phyloP scores from a whole-genome alignment of 352 stramenopile genomes.

The Peronospora belbahrii region DNA sequence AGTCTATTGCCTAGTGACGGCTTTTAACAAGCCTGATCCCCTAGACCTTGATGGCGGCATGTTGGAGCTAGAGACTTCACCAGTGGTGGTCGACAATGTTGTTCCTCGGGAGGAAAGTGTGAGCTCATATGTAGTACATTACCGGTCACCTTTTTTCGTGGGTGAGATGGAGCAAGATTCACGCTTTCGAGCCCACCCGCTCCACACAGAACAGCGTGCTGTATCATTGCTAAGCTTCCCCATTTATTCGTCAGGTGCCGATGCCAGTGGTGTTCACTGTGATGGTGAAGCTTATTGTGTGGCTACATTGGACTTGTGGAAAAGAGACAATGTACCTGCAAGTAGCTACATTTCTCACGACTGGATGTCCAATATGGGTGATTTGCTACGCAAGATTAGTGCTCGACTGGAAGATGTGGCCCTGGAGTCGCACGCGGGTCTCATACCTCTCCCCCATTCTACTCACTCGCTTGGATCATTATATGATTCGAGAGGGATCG shows the following conservation, averaged over 20 bases:
- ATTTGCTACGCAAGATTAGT: constrained; percentile 33
- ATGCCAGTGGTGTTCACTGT: constrained; percentile 1
- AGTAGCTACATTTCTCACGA: constrained; percentile 60
- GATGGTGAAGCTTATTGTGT: constrained; percentile 32
- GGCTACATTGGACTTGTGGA: constrained; percentile 67
- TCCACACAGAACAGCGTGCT: constrained; percentile 50
- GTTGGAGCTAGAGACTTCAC: constrained; percentile 24
- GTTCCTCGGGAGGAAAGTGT: constrained; percentile 57
- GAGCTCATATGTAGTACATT: constrained; percentile 58
- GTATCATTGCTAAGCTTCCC: constrained; percentile 66
- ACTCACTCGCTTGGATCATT: constrained; percentile 51
- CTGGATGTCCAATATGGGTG: constrained; percentile 36
- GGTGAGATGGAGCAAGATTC: constrained; percentile 46
- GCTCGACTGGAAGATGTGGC: constrained; percentile 43
- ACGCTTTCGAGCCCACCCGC: constrained; percentile 59
- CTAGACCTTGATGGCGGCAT: constrained; percentile 26
- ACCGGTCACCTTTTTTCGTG: constrained; percentile 65
- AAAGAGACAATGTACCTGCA: constrained; percentile 36
- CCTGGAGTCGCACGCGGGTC: constrained; percentile 31
- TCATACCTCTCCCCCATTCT: constrained; percentile 34
- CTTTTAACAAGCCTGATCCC: constrained; percentile 24
- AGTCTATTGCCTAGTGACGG: constrained; percentile 62
- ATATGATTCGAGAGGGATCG: constrained; percentile 46
- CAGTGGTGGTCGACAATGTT: constrained; percentile 46
- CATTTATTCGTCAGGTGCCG: constrained; percentile 37